Conservation (phyloP, 225 moss, liverwort and hornwort species). For the Ulota crispa region DNA sequence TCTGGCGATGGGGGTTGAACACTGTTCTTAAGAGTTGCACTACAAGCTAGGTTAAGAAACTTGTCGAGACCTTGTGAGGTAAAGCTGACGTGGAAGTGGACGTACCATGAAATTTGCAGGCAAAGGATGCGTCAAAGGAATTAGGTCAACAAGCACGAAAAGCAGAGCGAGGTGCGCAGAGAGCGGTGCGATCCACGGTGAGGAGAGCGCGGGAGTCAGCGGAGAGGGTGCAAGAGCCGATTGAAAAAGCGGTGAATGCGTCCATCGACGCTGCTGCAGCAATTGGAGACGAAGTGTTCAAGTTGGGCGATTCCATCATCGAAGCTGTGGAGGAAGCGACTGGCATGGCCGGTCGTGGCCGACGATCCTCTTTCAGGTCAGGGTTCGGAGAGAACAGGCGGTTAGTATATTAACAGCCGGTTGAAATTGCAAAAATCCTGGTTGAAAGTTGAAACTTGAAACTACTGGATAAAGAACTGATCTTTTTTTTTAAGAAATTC, state of each 20-base stretch:
- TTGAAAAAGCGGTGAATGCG: slow-evolving; percentile 53
- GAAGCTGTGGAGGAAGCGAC: slow-evolving; percentile 62
- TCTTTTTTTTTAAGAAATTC: too few relatives aligned
- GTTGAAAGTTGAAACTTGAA: too few relatives aligned
- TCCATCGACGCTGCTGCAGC: slow-evolving; percentile 53
- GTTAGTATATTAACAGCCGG: too few relatives aligned
- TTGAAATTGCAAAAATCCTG: too few relatives aligned
- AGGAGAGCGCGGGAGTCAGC: slow-evolving; percentile 54
- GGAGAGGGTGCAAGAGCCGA: slow-evolving; percentile 64
- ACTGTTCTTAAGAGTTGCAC: too few relatives aligned
- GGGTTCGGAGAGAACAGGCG: too few relatives aligned
- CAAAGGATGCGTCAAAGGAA: slow-evolving; percentile 17
- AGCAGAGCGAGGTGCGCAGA: slow-evolving; percentile 26
- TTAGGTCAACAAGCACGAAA: slow-evolving; percentile 25
- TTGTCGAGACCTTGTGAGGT: too few relatives aligned
- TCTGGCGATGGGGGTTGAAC: too few relatives aligned
- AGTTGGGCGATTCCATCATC: slow-evolving; percentile 61
- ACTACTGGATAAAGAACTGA: too few relatives aligned
- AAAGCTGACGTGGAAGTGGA: too few relatives aligned
- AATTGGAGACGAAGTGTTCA: slow-evolving; percentile 55
- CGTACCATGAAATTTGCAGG: slow-evolving; percentile 23
- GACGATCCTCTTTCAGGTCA: background rate
- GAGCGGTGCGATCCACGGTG: slow-evolving; percentile 26
- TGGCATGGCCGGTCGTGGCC: slow-evolving; percentile 38
- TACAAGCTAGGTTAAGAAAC: too few relatives aligned